phyloP scores from a whole-genome alignment of 1,284 basidiomycete species.

The Ustilago bromivora region DNA sequence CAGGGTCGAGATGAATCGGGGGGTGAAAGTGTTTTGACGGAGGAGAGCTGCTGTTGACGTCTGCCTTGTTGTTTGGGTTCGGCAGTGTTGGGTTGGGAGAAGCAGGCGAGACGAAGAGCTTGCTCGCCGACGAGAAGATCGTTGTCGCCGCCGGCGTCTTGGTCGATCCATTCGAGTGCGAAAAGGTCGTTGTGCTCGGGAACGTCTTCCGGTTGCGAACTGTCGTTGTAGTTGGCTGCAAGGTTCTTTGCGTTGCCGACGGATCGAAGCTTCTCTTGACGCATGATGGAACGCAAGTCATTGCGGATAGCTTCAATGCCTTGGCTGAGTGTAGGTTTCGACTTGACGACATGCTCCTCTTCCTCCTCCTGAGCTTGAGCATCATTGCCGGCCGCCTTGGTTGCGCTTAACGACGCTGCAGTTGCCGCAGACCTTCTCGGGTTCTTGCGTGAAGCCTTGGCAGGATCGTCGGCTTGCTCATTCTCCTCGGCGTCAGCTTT shows the following conservation, averaged over 20 bases:
- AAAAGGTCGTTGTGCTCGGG: conserved; percentile 68
- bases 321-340: conserved; percentile 31
- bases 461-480: conserved; percentile 13
- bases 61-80: conserved; percentile 40
- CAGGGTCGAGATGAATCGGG: conserved; percentile 43
- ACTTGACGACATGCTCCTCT: neutral
- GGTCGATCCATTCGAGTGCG: conserved; percentile 62
- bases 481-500: conserved; percentile 11
- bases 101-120: conserved; percentile 62
- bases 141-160: conserved; percentile 38
- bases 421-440: conserved; percentile 20
- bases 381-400: neutral
- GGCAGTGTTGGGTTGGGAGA: conserved; percentile 53
- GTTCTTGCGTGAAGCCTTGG: conserved; percentile 21
- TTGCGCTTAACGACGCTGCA: conserved; percentile 10
- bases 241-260: conserved; percentile 65
- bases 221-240: conserved; percentile 66
- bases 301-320: conserved; percentile 63
- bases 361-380: neutral
- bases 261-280: conserved; percentile 65
- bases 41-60: conserved; percentile 30
- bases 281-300: conserved; percentile 68
- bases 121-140: conserved; percentile 63
- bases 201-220: conserved; percentile 56
- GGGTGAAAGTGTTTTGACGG: conserved; percentile 40